Evolutionary conservation across 2,329 filamentous ascomycete species (phyloP).

Genomic region (Penicillium thymicola): DNA sequence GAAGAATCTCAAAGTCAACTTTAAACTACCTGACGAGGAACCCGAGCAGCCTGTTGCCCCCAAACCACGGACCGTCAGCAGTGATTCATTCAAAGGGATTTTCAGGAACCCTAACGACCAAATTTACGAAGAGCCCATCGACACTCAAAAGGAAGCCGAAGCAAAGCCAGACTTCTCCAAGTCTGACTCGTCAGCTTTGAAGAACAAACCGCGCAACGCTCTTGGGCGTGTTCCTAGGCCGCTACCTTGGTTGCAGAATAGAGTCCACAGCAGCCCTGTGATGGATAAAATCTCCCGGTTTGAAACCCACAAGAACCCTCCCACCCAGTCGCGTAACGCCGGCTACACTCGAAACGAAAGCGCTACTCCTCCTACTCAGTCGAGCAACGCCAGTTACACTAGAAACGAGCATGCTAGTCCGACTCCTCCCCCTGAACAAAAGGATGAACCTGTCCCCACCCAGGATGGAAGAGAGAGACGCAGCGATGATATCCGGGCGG

Average conservation of each 20-base stretch:
- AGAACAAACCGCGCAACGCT: constrained; percentile 62
- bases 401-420: constrained; percentile 53
- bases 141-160: constrained; percentile 29
- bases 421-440: constrained; percentile 27
- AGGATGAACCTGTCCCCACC: constrained; percentile 50
- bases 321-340: constrained; percentile 77
- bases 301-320: constrained; percentile 82
- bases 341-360: constrained; percentile 68
- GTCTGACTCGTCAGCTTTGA: constrained; percentile 48
- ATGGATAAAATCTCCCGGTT: constrained; percentile 51
- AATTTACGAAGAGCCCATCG: constrained; percentile 83
- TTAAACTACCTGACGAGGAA: constrained; percentile 36
- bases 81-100: constrained; percentile 46
- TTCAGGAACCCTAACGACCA: constrained; percentile 60
- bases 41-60: constrained; percentile 12
- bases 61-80: constrained; percentile 33
- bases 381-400: constrained; percentile 75
- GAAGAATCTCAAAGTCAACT: constrained; percentile 41
- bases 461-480: constrained; percentile 82
- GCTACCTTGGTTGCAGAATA: constrained; percentile 36
- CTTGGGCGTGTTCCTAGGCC: constrained; percentile 48
- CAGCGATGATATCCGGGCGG: constrained; percentile 80
- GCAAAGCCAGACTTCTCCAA: constrained; percentile 27
- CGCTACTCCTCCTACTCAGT: constrained; percentile 57
- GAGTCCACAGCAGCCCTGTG: constrained; percentile 42